Base-by-base conservation (phyloP, 805 yeast species). In the Spathaspora gorwiae region DNA sequence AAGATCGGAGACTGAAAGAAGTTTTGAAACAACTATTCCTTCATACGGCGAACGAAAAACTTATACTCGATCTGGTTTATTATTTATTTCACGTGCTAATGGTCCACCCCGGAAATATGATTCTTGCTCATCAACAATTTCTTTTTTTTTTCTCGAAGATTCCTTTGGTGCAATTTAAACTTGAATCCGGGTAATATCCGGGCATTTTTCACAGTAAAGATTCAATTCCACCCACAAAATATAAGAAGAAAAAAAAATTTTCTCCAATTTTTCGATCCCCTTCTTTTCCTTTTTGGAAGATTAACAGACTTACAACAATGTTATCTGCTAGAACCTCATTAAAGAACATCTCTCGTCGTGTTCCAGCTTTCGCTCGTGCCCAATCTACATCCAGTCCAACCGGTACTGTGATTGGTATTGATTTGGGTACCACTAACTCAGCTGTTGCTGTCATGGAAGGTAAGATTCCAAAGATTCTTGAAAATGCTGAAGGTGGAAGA, bases 381-480 rank as follows among this genome's bases (percentile, higher is more conserved):
- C 55, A 60, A 55, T 65, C 70, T 43, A 54, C 66, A 29, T 61
- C 58, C 45, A 68, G 68, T 37, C 63, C 68, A 38, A 56, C 56
- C 51, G 76, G 79, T 51, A 73, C 81, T 54, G 92, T 87, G 39
- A 85, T 87, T 59, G 95, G 95, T 64, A 85, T 87, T 56, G 95
- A 87, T 66, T 72, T 87, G 61, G 95, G 95, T 60, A 87, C 95
- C 64, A 87, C 95, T 64, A 87, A 87, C 74, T 87, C 95, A 31
- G 95, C 95, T 45, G 95, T 87, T 36, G 95, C 95, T 44, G 70
- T 86, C 44, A 80, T 87, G 82, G 90, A 86, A 68, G 87, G 89
- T 52, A 78, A 81, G 63, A 65, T 74, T 48, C 92, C 95, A 47
- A 80, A 79, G 68, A 88, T 87, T 51, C 72, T 87, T 49, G 95